These are phyloP conservation scores for Saccharomycopsis sp. DNA, from an alignment of 805 yeast species.

Conservation along the genomic window DNA sequence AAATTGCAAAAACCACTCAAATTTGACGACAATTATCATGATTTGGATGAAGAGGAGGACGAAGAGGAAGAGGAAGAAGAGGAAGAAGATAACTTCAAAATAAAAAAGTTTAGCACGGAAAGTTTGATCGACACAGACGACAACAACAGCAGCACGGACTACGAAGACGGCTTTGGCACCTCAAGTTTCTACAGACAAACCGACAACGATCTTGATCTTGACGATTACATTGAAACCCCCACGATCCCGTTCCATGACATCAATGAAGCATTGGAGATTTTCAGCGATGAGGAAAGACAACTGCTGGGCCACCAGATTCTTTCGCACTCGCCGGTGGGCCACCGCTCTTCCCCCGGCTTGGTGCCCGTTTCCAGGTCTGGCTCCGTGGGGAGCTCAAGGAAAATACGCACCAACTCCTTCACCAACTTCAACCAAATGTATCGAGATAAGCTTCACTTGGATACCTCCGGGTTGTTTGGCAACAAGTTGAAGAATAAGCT, in stretches of 20 bases:
- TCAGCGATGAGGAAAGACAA: constrained; percentile 17
- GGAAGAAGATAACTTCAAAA: neutral
- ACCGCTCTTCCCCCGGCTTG: neutral
- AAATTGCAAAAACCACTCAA: constrained; percentile 67
- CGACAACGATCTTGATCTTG: constrained; percentile 1
- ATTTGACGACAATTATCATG: constrained; percentile 10
- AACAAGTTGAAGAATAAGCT: constrained; percentile 4
- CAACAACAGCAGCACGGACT: neutral
- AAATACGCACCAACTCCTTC: constrained; percentile 17
- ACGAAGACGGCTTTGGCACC: constrained; percentile 6
- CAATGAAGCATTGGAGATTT: constrained; percentile 18
- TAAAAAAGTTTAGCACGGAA: neutral
- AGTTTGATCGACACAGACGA: neutral
- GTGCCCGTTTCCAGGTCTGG: constrained; percentile 5
- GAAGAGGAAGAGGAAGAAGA: neutral
- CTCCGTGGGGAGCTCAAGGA: constrained; percentile 3
- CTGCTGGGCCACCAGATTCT: too few species aligned
- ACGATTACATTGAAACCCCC: constrained; percentile 19
- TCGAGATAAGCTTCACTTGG: constrained; percentile 15
- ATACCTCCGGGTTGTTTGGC: constrained; percentile 2
- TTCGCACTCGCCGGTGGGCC: constrained; percentile 1
- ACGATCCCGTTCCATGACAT: constrained; percentile 17
- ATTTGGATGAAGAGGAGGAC: constrained; percentile 1
- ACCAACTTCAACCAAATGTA: constrained; percentile 19
- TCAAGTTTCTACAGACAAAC: constrained; percentile 4